Conservation (phyloP, 805 yeast species). For the Tetrapisispora fleetii region DNA sequence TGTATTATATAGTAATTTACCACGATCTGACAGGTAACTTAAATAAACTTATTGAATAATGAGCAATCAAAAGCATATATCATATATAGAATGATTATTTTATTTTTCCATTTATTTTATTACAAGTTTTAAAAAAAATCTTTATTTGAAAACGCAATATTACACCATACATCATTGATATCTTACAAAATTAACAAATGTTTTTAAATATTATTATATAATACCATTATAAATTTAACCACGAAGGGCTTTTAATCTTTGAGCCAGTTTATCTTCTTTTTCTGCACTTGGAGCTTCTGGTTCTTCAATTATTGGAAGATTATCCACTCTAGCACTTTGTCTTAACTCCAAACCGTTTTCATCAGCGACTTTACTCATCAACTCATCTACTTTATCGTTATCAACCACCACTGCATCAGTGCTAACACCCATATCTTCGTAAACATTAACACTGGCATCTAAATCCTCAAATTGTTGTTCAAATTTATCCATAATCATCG, state of each 20-base stretch:
- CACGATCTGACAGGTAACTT: conserved; percentile 1
- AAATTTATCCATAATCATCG: conserved; percentile 93
- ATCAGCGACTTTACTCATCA: conserved; percentile 89
- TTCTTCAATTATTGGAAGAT: conserved; percentile 47
- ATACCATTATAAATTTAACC: conserved; percentile 17
- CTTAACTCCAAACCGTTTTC: conserved; percentile 92
- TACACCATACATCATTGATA: too few species aligned
- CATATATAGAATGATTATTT: not conserved
- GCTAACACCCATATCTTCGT: conserved; percentile 80
- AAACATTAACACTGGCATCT: conserved; percentile 87
- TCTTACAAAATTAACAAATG: not conserved
- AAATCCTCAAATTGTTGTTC: conserved; percentile 93
- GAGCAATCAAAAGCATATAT: not conserved
- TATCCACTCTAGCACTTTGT: conserved; percentile 54
- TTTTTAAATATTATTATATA: not conserved
- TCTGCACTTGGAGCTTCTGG: conserved; percentile 46
- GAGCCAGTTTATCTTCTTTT: conserved; percentile 80
- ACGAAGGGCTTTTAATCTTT: conserved; percentile 79
- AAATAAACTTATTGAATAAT: conserved; percentile 1
- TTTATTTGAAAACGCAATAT: not conserved
- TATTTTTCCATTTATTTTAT: too few species aligned
- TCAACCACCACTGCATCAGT: conserved; percentile 87
- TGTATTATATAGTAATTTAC: conserved; percentile 2
- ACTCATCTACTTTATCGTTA: conserved; percentile 86
- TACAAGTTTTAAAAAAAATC: not conserved